Percentiles rank a stretch among this genome's conserved stretches.
Conservation (phyloP, 2,329 filamentous ascomycete species). For the Aureobasidium subglaciale region DNA sequence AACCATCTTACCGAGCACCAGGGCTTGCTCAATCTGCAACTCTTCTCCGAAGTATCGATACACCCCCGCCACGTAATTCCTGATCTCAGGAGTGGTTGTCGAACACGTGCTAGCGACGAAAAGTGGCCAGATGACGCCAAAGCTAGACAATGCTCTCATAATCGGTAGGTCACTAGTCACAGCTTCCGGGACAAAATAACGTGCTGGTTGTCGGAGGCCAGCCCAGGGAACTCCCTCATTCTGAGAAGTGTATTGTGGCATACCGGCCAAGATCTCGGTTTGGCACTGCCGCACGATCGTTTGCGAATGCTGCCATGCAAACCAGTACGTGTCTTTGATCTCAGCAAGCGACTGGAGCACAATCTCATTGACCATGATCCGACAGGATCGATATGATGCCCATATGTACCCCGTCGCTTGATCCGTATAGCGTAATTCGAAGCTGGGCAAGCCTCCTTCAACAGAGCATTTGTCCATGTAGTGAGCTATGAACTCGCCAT, state of each 20-base stretch:
- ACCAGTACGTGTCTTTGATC: background rate
- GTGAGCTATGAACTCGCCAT: background rate
- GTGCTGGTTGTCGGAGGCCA: background rate
- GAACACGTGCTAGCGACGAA: background rate
- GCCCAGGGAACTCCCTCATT: background rate
- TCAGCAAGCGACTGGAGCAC: background rate
- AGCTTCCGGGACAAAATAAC: background rate
- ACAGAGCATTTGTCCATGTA: no score
- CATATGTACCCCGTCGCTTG: constrained; percentile 4
- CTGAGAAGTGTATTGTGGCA: background rate
- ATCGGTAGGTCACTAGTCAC: background rate
- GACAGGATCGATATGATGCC: background rate
- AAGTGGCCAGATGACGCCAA: constrained; percentile 4
- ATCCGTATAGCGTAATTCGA: background rate
- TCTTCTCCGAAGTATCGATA: constrained; percentile 5
- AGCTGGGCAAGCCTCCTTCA: background rate
- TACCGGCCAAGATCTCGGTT: background rate
- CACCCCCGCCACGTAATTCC: background rate
- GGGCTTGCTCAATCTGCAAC: constrained; percentile 4
- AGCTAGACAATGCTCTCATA: background rate
- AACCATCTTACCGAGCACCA: background rate
- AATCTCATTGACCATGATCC: background rate
- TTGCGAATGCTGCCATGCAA: background rate
- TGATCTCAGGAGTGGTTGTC: background rate
- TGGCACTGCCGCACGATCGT: background rate